Percentiles rank a stretch among this genome's conserved stretches.
phyloP scores from a whole-genome alignment of 1,139 yeast genomes.

The Pichia sp. region DNA sequence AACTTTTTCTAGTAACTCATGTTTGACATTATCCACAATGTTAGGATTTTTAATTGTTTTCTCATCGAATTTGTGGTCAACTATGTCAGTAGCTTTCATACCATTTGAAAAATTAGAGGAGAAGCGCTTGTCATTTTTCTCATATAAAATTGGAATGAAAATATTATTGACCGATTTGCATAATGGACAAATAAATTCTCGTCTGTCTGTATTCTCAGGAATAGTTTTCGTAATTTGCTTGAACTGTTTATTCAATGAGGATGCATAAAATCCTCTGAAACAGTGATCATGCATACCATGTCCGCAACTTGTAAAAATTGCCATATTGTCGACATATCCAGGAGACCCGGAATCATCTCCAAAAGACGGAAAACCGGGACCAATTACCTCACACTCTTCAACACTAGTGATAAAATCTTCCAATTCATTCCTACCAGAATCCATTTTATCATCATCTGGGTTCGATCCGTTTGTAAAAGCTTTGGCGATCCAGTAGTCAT shows the following conservation, averaged over 20 bases:
- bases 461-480: conserved; percentile 50
- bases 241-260: conserved; percentile 42
- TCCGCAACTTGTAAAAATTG: conserved; percentile 78
- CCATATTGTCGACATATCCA: conserved; percentile 34
- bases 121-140: conserved; percentile 26
- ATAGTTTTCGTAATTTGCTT: conserved; percentile 73
- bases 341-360: conserved; percentile 15
- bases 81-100: conserved; percentile 1
- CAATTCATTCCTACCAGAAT: neutral
- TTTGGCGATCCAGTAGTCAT: conserved; percentile 57
- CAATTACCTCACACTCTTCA: conserved; percentile 40
- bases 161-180: conserved; percentile 83
- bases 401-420: conserved; percentile 29
- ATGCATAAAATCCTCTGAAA: conserved; percentile 52
- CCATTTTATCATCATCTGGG: conserved; percentile 31
- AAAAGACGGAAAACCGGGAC: conserved; percentile 56
- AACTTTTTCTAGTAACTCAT: conserved; percentile 16
- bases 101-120: conserved; percentile 10
- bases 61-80: conserved; percentile 13
- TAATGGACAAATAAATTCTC: conserved; percentile 81
- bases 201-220: conserved; percentile 64
- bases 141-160: conserved; percentile 66
- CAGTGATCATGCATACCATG: conserved; percentile 91
- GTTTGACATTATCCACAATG: conserved; percentile 11
- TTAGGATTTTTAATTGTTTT: conserved; percentile 5